phyloP scores from a whole-genome alignment of 371 early-diverging fungal species.

The Dichotomocladium elegans region DNA sequence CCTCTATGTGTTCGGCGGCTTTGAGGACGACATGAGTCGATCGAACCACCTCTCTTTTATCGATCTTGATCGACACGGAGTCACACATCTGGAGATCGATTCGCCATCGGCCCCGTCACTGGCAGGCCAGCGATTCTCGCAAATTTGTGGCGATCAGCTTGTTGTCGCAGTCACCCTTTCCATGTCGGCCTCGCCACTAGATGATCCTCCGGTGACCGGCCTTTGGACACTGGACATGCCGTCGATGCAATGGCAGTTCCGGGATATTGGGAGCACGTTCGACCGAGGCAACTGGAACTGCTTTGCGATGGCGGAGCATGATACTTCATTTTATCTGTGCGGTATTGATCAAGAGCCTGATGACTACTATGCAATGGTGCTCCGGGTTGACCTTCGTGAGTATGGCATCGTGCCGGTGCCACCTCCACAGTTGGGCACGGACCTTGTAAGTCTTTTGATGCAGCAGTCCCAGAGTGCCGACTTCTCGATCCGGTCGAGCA shows the following conservation, averaged over 20 bases:
- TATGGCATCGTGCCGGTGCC: slow-evolving; percentile 57
- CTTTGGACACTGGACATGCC: slow-evolving; percentile 62
- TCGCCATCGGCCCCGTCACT: slow-evolving; percentile 55
- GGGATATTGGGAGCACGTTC: slow-evolving; percentile 48
- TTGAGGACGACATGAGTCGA: slow-evolving; percentile 61
- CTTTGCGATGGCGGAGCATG: slow-evolving; percentile 60
- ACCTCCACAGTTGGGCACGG: slow-evolving; percentile 47
- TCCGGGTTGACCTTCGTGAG: slow-evolving; percentile 57
- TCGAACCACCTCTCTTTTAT: slow-evolving; percentile 57
- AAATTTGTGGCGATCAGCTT: slow-evolving; percentile 60
- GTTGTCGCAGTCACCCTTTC: slow-evolving; percentile 58
- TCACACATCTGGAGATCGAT: slow-evolving; percentile 50
- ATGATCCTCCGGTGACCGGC: slow-evolving; percentile 36
- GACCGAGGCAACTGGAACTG: slow-evolving; percentile 61
- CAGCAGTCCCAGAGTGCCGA: slow-evolving; percentile 44
- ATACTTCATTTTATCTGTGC: slow-evolving; percentile 52
- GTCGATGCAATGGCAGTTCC: slow-evolving; percentile 62
- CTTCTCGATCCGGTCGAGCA: slow-evolving; percentile 50
- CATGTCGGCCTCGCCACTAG: slow-evolving; percentile 24
- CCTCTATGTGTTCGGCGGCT: slow-evolving; percentile 65
- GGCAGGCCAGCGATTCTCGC: slow-evolving; percentile 64
- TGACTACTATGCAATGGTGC: slow-evolving; percentile 54
- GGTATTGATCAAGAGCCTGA: slow-evolving; percentile 58
- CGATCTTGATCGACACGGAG: slow-evolving; percentile 39
- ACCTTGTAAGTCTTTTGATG: slow-evolving; percentile 49